Evolutionary conservation across 108 stramenopile species (phyloP).

Genomic region (Discostella stelligeroides): DNA sequence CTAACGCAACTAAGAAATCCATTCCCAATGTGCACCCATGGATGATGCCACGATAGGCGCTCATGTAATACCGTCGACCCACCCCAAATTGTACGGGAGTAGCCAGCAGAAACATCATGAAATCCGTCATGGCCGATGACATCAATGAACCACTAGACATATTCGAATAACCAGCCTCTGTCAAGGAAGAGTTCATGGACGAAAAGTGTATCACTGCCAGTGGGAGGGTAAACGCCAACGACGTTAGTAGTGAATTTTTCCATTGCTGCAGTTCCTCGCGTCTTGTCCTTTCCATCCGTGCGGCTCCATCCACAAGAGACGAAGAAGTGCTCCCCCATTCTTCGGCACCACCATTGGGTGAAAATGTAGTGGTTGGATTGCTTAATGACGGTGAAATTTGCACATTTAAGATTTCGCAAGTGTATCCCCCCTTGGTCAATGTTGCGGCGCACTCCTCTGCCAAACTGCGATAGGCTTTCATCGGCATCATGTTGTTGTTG

Average conservation of each 20-base stretch:
- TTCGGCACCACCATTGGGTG: neutral
- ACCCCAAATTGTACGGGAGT: conserved; percentile 91
- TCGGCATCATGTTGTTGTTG: conserved; percentile 6
- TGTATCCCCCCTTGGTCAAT: conserved; percentile 57
- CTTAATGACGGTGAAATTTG: neutral
- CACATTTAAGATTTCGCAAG: conserved; percentile 50
- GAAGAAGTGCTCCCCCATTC: conserved; percentile 10
- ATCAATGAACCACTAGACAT: neutral
- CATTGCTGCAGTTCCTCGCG: conserved; percentile 54
- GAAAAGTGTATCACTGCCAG: conserved; percentile 52
- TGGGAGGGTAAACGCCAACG: conserved; percentile 57
- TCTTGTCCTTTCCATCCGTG: conserved; percentile 55
- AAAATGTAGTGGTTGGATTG: conserved; percentile 2
- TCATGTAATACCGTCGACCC: conserved; percentile 83
- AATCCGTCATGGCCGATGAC: conserved; percentile 26
- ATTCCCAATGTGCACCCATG: conserved; percentile 83
- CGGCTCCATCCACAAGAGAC: conserved; percentile 54
- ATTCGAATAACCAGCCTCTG: conserved; percentile 1
- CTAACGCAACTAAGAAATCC: conserved; percentile 94
- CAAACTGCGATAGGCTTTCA: conserved; percentile 21
- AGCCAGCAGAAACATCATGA: conserved; percentile 54
- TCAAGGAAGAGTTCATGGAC: conserved; percentile 40
- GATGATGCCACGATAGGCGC: conserved; percentile 72
- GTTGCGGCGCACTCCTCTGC: conserved; percentile 48
- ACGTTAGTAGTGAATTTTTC: conserved; percentile 42